phyloP scores from a whole-genome alignment of 2,329 filamentous ascomycete genomes.

The Elsinoe arachidis region DNA sequence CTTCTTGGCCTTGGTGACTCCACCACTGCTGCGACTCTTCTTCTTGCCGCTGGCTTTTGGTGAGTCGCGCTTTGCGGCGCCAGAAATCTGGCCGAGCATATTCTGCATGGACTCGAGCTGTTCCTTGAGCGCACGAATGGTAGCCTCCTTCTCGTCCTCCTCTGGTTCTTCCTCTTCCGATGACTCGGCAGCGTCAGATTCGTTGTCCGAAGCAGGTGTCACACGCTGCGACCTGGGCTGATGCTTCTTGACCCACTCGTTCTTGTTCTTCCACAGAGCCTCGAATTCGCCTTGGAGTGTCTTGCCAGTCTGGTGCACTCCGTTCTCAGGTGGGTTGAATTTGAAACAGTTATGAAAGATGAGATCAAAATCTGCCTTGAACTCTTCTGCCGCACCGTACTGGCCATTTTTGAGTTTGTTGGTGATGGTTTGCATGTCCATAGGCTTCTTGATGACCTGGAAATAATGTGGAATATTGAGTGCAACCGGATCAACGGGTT shows the following conservation, averaged over 20 bases:
- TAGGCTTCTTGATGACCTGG: conserved; percentile 89
- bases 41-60: conserved; percentile 39
- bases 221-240: conserved; percentile 57
- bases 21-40: conserved; percentile 30
- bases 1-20: conserved; percentile 28
- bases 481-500: conserved; percentile 85
- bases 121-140: conserved; percentile 63
- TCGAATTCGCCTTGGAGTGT: conserved; percentile 69
- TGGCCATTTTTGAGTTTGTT: conserved; percentile 68
- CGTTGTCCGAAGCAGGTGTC: conserved; percentile 57
- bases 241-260: conserved; percentile 70
- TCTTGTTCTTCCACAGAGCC: conserved; percentile 66
- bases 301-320: conserved; percentile 63
- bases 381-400: conserved; percentile 75
- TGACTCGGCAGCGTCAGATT: conserved; percentile 60
- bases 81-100: conserved; percentile 17
- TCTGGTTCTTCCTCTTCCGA: conserved; percentile 52
- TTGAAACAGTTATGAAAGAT: conserved; percentile 86
- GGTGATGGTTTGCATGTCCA: conserved; percentile 81
- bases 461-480: conserved; percentile 90
- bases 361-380: conserved; percentile 71
- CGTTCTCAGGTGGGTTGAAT: conserved; percentile 77
- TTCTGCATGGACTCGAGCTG: conserved; percentile 48
- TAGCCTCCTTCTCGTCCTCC: conserved; percentile 33
- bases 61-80: conserved; percentile 38